Conservation (phyloP, 2,329 filamentous ascomycete species). For the Apiospora phragmitis region DNA sequence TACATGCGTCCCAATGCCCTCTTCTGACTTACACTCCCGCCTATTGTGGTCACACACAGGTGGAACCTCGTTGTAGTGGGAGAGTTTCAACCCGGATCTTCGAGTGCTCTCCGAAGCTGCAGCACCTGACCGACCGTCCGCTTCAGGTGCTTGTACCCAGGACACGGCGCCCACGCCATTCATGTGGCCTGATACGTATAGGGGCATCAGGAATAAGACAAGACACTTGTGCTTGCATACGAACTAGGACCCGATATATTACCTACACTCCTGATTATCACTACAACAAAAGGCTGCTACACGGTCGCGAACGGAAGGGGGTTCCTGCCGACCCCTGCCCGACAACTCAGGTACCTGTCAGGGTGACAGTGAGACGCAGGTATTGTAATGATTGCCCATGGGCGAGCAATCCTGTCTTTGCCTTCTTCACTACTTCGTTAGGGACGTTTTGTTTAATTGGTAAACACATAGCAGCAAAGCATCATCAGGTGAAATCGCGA, state of each 20-base stretch:
- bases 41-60: background rate
- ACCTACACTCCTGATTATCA: too few relatives aligned
- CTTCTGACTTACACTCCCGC: background rate
- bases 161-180: background rate
- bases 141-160: background rate
- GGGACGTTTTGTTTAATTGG: too few relatives aligned
- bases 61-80: background rate
- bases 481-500: background rate
- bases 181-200: too few relatives aligned
- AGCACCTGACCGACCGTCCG: background rate
- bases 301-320: background rate
- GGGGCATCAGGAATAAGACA: background rate
- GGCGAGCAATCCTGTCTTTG: background rate
- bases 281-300: too few relatives aligned
- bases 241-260: too few relatives aligned
- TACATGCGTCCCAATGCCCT: background rate
- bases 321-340: background rate
- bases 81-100: background rate
- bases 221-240: too few relatives aligned
- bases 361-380: too few relatives aligned
- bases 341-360: background rate
- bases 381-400: too few relatives aligned
- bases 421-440: background rate
- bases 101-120: background rate
- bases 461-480: background rate